Evolutionary conservation across 2,329 filamentous ascomycete species (phyloP).

Genomic region (Ophiostoma piceae): DNA sequence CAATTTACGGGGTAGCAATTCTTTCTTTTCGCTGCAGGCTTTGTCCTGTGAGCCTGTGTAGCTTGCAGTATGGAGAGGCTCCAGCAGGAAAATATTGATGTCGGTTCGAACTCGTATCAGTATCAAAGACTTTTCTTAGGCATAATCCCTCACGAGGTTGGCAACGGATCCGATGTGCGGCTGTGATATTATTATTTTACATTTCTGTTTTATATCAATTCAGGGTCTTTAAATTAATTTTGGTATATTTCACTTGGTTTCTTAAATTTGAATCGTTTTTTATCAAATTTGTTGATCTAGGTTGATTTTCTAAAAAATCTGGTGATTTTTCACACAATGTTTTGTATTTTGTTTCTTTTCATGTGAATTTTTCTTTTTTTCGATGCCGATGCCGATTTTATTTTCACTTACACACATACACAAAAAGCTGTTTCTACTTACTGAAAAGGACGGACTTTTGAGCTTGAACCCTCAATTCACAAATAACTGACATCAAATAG

Average conservation of each 20-base stretch:
- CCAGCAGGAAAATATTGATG: not conserved
- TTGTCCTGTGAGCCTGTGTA: not conserved
- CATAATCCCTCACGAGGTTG: conserved; percentile 6
- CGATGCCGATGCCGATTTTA: too few species aligned
- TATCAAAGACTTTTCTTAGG: not conserved
- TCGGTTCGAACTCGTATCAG: too few species aligned
- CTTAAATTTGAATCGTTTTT: not conserved
- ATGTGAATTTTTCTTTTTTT: not conserved
- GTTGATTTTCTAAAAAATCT: not conserved
- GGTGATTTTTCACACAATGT: not conserved
- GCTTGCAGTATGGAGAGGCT: not conserved
- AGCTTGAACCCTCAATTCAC: too few species aligned
- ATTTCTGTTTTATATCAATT: not conserved
- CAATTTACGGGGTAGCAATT: conserved; percentile 1
- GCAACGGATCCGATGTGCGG: not conserved
- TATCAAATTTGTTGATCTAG: too few species aligned
- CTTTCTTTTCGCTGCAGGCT: not conserved
- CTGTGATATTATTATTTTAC: not conserved
- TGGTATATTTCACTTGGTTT: not conserved
- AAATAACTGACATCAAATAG: too few species aligned
- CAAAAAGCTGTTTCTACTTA: too few species aligned
- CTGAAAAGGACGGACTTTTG: too few species aligned
- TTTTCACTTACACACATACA: too few species aligned
- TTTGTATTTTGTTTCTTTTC: too few species aligned
- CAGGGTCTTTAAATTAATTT: not conserved